phyloP scores from a whole-genome alignment of 495 filamentous ascomycete genomes.

The Symbiotaphrina buchneri region DNA sequence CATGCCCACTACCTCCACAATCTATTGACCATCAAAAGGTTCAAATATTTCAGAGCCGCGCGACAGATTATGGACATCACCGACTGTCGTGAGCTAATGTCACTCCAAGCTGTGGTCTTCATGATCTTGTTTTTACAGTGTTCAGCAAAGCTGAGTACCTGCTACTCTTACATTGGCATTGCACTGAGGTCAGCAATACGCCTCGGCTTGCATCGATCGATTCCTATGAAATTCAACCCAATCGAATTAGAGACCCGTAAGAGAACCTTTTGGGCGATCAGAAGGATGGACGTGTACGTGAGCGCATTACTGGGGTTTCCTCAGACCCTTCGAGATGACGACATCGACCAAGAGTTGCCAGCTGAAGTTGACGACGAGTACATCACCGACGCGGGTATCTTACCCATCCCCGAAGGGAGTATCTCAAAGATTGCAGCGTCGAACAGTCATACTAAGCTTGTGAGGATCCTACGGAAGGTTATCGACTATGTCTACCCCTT shows the following conservation, averaged over 20 bases:
- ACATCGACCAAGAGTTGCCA: conserved; percentile 9
- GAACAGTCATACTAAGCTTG: conserved; percentile 65
- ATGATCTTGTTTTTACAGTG: conserved; percentile 9
- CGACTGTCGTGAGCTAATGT: conserved; percentile 6
- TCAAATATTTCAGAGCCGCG: conserved; percentile 6
- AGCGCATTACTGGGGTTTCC: conserved; percentile 7
- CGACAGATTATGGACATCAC: conserved; percentile 8
- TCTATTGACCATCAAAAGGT: conserved; percentile 6
- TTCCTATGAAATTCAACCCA: conserved; percentile 6
- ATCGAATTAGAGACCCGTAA: conserved; percentile 8
- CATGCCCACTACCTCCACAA: background rate
- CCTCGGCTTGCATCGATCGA: conserved; percentile 8
- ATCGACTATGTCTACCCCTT: conserved; percentile 79
- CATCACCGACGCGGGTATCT: conserved; percentile 43
- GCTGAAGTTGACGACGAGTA: conserved; percentile 8
- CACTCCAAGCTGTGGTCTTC: conserved; percentile 8
- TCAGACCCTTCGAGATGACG: conserved; percentile 6
- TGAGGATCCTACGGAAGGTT: conserved; percentile 61
- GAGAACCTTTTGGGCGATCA: conserved; percentile 7
- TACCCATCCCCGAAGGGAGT: conserved; percentile 47
- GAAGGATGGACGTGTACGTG: conserved; percentile 8
- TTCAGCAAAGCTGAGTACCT: conserved; percentile 7
- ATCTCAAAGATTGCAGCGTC: conserved; percentile 58
- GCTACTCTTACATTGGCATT: conserved; percentile 8
- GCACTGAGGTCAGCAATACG: conserved; percentile 7